Percentiles rank a stretch among this genome's conserved stretches.
phyloP scores from a whole-genome alignment of 106 monocot species.

The Gastrodia elata region DNA sequence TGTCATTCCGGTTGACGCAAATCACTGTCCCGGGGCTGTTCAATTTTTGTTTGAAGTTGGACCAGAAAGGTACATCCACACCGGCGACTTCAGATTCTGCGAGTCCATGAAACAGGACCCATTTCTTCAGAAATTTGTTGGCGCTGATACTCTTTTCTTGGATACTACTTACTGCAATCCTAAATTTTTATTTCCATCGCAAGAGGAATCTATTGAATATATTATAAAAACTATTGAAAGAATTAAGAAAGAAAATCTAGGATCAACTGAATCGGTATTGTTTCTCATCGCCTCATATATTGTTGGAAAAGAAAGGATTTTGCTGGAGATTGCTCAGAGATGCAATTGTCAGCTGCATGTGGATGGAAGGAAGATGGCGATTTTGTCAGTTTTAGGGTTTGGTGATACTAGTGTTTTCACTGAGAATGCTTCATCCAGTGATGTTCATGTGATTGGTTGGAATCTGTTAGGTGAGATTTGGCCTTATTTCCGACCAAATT shows the following conservation, averaged over 20 bases:
- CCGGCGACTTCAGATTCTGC: constrained; percentile 73
- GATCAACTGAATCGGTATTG: constrained; percentile 25
- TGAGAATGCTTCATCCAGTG: constrained; percentile 38
- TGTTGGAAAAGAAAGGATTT: constrained; percentile 84
- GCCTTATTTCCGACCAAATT: constrained; percentile 94
- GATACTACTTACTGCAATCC: constrained; percentile 96
- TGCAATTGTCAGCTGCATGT: constrained; percentile 59
- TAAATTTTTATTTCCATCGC: constrained; percentile 63
- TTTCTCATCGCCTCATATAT: constrained; percentile 82
- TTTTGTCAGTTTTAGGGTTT: constrained; percentile 59
- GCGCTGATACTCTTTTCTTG: constrained; percentile 76
- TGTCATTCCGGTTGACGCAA: constrained; percentile 63
- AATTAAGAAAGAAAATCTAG: constrained; percentile 24
- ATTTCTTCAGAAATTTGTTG: constrained; percentile 41
- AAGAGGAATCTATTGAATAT: constrained; percentile 73
- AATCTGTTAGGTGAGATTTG: constrained; percentile 90
- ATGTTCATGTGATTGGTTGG: constrained; percentile 88
- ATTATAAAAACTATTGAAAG: constrained; percentile 43
- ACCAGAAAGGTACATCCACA: constrained; percentile 64
- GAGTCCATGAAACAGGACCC: constrained; percentile 60
- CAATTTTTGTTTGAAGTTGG: constrained; percentile 65
- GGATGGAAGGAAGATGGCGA: constrained; percentile 57
- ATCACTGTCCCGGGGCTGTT: constrained; percentile 91
- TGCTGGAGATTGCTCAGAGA: constrained; percentile 70
- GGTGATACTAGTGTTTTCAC: constrained; percentile 57